A percentile compares a stretch with the other conserved stretches of the same genome.
These are phyloP conservation scores for Chenopodium formosanum DNA, from an alignment of 148 eudicot genomes.

Conservation along the genomic window DNA sequence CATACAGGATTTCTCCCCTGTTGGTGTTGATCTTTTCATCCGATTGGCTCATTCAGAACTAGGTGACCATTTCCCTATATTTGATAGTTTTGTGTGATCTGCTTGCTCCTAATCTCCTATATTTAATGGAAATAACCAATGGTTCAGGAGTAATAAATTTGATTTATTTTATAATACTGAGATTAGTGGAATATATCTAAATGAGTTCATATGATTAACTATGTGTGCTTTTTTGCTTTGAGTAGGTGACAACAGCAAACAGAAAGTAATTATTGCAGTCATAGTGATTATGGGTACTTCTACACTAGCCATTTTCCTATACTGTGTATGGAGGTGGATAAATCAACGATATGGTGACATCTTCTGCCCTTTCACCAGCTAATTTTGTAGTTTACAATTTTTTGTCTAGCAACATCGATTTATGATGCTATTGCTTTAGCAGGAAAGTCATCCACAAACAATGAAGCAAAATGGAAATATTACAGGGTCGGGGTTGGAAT, in stretches of 20 bases:
- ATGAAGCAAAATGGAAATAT: neutral
- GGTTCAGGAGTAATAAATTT: too few relatives aligned
- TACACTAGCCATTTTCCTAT: neutral
- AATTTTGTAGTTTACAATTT: too few relatives aligned
- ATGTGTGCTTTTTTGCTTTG: neutral
- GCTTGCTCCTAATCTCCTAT: neutral
- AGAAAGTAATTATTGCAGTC: neutral
- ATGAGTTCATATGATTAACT: neutral
- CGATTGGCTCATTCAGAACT: neutral
- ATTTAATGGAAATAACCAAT: too few relatives aligned
- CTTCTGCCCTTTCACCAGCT: too few relatives aligned
- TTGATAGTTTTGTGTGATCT: too few relatives aligned
- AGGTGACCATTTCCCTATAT: neutral
- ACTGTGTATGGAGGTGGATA: neutral
- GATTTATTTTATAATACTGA: too few relatives aligned
- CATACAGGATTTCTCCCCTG: constrained; percentile 18
- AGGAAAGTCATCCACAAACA: neutral
- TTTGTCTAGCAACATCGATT: too few relatives aligned
- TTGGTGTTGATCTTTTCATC: constrained; percentile 17
- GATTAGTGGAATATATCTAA: neutral
- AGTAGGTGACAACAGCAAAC: neutral
- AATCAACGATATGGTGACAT: too few relatives aligned
- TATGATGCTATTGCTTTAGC: neutral
- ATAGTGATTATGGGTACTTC: neutral
- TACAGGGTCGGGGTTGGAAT: neutral